Evolutionary conservation across 2,329 filamentous ascomycete species (phyloP), one percentile per base, ranked within the genome.

Genomic region (Neocucurbitaria cava): DNA sequence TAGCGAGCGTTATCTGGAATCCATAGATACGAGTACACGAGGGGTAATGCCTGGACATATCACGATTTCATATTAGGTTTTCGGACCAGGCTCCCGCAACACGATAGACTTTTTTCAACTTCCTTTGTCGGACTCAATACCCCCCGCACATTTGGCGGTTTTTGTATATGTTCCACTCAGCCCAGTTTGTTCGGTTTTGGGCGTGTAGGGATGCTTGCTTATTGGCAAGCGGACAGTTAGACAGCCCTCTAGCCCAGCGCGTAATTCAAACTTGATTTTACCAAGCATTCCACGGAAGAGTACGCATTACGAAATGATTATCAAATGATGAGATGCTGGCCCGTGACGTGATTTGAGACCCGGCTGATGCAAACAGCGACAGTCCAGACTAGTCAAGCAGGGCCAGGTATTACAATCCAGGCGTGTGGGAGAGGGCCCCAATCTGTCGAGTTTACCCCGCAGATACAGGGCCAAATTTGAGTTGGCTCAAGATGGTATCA

Each of bases 121-220:
- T 67, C 56, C 51, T 64, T 69, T 70, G 65, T 66, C 61, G 59
- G 62, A 68, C 62, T 66, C 64, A 66, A 73, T 73, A 73, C 72
- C 72, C 70, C 72, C 70, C 69, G 68, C 69, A 66, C 43, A 59
- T 59, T 33, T 54, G 49, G 59, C 56, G 62, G 66, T 56, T 60
- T 62, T 62, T 74, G 71, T 74, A 72, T 68, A 63, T 56, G 59
- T 63, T 64, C 61, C 67, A 68, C 67, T 64, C 64, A 56, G 60
- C 41, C 52, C 56, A 63, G 62, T 58, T 62, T 65, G 44, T 21
- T 61, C 62, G 52, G 52, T 57, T 53, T 35, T 30, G 38, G 49
- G 55, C 45, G 61, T 38, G 52, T 55, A 56, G 44, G 56, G 52
- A 60, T 52, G 62, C 52, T 60, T 68, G 70, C 66, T 66, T 69